Evolutionary conservation across 192 early-diverging fungal genomes (phyloP), one percentile per base, ranked within the genome.

Genomic region (Backusella australiensis): DNA sequence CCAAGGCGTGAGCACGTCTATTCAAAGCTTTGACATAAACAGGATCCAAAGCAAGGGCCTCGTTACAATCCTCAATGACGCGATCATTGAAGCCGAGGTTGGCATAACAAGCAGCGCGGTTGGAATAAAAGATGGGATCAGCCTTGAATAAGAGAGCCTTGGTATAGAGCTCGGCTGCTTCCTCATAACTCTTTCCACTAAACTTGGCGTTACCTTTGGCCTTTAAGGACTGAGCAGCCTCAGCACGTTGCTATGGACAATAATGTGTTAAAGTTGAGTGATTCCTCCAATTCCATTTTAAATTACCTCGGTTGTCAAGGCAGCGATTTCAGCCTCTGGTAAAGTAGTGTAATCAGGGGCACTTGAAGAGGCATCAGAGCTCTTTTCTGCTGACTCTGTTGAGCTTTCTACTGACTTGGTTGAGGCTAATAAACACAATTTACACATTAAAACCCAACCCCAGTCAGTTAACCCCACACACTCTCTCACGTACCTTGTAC

Each of bases 41-140:
- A 34, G 90, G 86, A 83, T 99, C 94, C 66, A 96, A 85, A 73
- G 86, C 84, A 72, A 99, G 80, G 4, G 97, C 93, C 67, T 89
- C 85, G 67, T 87, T 93, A 80, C 94, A 96, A 82, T 99, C 97
- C 23, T 89, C 87, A 69, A 99, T 91, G 44, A 93, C 94, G 36
- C 89, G 84, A 6, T 89, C 88, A 77, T 91, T 85, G 71, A 95
- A 73, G 71, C 90, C 88, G 36, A 91, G 72, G 68, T 94, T 92
- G 1, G 91, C 89, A 75, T 94, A 94, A 83, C 96, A 97, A 6
- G 96, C 98, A 8, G 97, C 97, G 35, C 98, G 92, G 86, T 98
- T 99, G 76, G 92, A 92, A 84, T 89, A 98, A 79, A 92, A 98
- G 53, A 98, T 91, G 9, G 96, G 88, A 78, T 94, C 88, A 52